Percentiles rank a stretch among this genome's conserved stretches.
Conservation (phyloP, 2,329 filamentous ascomycete genomes). For the Neonectria sp. region DNA sequence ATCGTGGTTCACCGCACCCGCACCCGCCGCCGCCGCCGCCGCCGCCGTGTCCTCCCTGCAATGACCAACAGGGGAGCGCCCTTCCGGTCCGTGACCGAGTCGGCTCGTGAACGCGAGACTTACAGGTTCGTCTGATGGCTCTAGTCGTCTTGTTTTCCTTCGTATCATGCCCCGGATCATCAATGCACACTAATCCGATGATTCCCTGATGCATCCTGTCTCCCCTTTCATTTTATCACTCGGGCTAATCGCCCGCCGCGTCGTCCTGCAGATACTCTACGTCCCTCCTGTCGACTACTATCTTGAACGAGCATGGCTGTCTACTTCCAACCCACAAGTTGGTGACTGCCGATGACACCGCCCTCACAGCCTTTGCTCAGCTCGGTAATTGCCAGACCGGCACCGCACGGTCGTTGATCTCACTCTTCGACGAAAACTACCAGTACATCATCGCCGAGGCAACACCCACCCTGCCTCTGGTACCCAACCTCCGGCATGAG, state of each 20-base stretch:
- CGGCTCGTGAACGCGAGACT: conserved; percentile 25
- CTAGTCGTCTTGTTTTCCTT: not conserved
- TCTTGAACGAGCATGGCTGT: not conserved
- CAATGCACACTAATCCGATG: not conserved
- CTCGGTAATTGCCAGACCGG: conserved; percentile 61
- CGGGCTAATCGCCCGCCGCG: not conserved
- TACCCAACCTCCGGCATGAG: conserved; percentile 31
- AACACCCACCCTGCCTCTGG: conserved; percentile 58
- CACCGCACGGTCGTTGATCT: conserved; percentile 62
- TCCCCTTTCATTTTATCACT: not conserved
- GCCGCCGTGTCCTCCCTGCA: not conserved
- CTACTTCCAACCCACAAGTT: not conserved
- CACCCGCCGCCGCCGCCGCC: not conserved
- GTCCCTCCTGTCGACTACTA: not conserved
- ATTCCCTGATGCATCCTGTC: not conserved
- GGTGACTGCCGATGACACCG: conserved; percentile 50
- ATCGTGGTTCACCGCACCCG: not conserved
- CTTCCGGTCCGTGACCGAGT: conserved; percentile 16
- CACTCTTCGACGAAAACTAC: conserved; percentile 63
- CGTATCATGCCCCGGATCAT: not conserved
- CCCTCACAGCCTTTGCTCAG: conserved; percentile 65
- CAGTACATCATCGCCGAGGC: conserved; percentile 70
- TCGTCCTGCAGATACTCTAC: conserved; percentile 3
- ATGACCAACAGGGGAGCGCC: not conserved
- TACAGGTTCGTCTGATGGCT: conserved; percentile 16